Evolutionary conservation across 345 rosid genomes (phyloP), one percentile per base, ranked within the genome.

Genomic region (Dipteronia dyeriana): DNA sequence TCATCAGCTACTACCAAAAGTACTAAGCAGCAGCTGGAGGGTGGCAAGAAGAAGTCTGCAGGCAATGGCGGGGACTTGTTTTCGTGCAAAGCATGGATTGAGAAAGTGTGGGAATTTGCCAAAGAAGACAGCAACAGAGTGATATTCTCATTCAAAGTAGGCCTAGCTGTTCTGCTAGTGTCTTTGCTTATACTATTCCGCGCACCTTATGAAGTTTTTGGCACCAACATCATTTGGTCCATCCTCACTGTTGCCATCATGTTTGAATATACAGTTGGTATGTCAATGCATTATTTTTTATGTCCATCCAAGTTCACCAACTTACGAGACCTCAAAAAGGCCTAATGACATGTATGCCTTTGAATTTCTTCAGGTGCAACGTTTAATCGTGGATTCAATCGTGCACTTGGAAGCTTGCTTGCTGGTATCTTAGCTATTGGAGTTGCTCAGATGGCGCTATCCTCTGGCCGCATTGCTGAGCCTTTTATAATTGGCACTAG

Each of bases 221-320:
- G 95, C 59, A 78, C 85, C 74, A 84, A 79, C 63, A 87, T 91
- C 77, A 86, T 91, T 8, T 91, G 95, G 95, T 91, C 91, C 62
- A 86, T 91, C 77, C 91, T 91, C 70, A 91, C 95, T 1, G 95
- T 91, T 29, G 92, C 92, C 41, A 84, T 87, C 80, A 89, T 86
- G 92, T 89, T 89, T 67, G 95, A 91, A 81, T 86, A 84, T 72
- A 87, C 92, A 31, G 95, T 89, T 3, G 95, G 95, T 87, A 86
- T 5, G 89, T 41, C 25, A 26, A 11, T 70, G 31, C 22, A 20
- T n/a, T 41, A 41, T 45, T 45, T 9, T 45, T 45, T 25, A 20
- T 9, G 8, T 20, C 1, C 7, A 20, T 16, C 8, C 60, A 54
- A 17, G 7, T 57, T 8, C 63, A 20, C 10, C 26, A 9, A 5